Evolutionary conservation across 2,329 filamentous ascomycete species (phyloP).

Genomic region (Claviceps humidiphila): DNA sequence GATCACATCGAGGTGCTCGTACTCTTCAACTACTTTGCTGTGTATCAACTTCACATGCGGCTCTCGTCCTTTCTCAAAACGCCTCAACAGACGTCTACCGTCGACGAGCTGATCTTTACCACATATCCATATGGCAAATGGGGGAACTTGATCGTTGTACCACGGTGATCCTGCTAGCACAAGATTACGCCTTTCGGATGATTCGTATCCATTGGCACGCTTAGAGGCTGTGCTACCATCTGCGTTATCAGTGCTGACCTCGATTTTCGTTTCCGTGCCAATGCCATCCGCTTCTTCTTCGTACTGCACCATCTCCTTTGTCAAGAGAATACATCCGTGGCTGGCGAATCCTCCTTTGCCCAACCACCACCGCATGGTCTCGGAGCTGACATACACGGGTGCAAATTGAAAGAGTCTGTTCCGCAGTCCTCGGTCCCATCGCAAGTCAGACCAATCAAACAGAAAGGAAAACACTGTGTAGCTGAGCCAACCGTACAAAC

Average conservation of each 20-base stretch:
- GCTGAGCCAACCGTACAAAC: conserved; percentile 65
- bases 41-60: conserved; percentile 72
- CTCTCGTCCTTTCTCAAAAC: conserved; percentile 66
- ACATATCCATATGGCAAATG: conserved; percentile 78
- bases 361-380: conserved; percentile 94
- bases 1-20: conserved; percentile 88
- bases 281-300: conserved; percentile 49
- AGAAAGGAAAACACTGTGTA: conserved; percentile 84
- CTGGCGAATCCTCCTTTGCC: conserved; percentile 66
- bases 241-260: background rate
- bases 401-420: conserved; percentile 84
- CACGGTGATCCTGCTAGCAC: conserved; percentile 47
- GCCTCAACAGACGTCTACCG: conserved; percentile 56
- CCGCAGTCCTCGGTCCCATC: conserved; percentile 72
- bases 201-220: background rate
- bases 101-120: conserved; percentile 78
- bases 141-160: conserved; percentile 70
- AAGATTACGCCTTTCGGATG: conserved; percentile 13
- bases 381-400: conserved; percentile 77
- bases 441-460: conserved; percentile 72
- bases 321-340: conserved; percentile 78
- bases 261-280: background rate
- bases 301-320: conserved; percentile 51
- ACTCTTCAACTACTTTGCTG: conserved; percentile 68
- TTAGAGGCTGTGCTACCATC: background rate